These are phyloP conservation scores for Phytomonas sp. DNA, from an alignment of 208 protist species.

Conservation along the genomic window DNA sequence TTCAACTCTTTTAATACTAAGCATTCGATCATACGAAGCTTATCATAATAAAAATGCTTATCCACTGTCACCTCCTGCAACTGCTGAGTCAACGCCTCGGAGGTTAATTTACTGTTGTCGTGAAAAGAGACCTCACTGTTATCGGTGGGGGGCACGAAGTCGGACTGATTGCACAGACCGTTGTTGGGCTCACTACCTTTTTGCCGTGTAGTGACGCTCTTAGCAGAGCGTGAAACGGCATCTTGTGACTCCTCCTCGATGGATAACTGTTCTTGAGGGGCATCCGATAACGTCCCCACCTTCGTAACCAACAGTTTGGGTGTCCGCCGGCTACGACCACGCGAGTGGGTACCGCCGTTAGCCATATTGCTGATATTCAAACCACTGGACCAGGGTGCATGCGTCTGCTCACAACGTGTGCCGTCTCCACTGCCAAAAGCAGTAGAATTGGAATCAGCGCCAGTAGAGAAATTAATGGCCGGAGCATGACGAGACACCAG, in stretches of 20 bases:
- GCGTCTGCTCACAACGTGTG: neutral
- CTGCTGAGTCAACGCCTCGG: neutral
- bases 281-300: neutral
- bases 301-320: neutral
- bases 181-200: neutral
- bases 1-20: slow-evolving; percentile 22
- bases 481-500: neutral
- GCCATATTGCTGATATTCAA: neutral
- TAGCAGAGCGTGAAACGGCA: neutral
- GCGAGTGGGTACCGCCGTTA: neutral
- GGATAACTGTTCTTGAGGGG: neutral
- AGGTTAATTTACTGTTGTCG: neutral
- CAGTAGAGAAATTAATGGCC: neutral
- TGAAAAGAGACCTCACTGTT: slow-evolving; percentile 1
- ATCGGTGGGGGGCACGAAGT: neutral
- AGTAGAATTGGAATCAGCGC: neutral
- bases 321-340: neutral
- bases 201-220: neutral
- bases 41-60: slow-evolving; percentile 79
- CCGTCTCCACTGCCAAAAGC: neutral
- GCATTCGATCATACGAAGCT: slow-evolving; percentile 61
- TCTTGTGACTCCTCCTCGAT: neutral
- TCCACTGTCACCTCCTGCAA: slow-evolving; percentile 14
- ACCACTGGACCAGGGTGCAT: neutral
- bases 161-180: neutral